phyloP scores from a whole-genome alignment of 1,139 yeast species.

The Hyphopichia wangnamkhiaoensis region DNA sequence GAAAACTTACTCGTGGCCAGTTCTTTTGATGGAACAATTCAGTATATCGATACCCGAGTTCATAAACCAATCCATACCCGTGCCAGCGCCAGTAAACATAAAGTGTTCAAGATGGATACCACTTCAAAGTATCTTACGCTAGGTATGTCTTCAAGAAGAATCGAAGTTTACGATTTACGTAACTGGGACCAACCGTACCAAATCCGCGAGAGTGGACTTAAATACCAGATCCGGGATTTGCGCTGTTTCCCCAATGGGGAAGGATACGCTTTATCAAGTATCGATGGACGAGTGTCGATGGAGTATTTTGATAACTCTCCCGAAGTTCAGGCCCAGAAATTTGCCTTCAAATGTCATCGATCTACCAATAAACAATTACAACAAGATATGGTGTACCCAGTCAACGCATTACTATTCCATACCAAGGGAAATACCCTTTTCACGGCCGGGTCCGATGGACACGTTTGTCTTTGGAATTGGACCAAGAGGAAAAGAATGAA shows the following conservation, averaged over 20 bases:
- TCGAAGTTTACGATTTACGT: conserved; percentile 61
- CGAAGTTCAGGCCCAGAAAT: conserved; percentile 49
- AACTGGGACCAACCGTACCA: conserved; percentile 47
- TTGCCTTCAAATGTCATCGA: conserved; percentile 87
- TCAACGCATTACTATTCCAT: conserved; percentile 65
- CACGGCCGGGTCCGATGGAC: conserved; percentile 81
- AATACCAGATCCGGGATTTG: conserved; percentile 67
- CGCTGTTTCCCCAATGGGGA: conserved; percentile 54
- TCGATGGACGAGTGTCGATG: conserved; percentile 85
- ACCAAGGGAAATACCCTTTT: conserved; percentile 50
- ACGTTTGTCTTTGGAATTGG: conserved; percentile 78
- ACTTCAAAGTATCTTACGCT: conserved; percentile 50
- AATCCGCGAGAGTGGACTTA: conserved; percentile 68
- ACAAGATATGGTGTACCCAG: conserved; percentile 72
- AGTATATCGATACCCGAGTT: conserved; percentile 32
- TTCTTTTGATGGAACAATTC: conserved; percentile 55
- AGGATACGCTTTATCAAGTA: conserved; percentile 78
- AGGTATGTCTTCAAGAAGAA: conserved; percentile 54
- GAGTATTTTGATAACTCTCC: conserved; percentile 64
- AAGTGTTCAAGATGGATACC: conserved; percentile 68
- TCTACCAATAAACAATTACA: conserved; percentile 38
- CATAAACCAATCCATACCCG: conserved; percentile 12
- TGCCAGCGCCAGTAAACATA: conserved; percentile 36
- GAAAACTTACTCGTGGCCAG: conserved; percentile 46
- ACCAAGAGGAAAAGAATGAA: conserved; percentile 59